Conservation (phyloP, 2,329 filamentous ascomycete species). For the Trichophyton simii region DNA sequence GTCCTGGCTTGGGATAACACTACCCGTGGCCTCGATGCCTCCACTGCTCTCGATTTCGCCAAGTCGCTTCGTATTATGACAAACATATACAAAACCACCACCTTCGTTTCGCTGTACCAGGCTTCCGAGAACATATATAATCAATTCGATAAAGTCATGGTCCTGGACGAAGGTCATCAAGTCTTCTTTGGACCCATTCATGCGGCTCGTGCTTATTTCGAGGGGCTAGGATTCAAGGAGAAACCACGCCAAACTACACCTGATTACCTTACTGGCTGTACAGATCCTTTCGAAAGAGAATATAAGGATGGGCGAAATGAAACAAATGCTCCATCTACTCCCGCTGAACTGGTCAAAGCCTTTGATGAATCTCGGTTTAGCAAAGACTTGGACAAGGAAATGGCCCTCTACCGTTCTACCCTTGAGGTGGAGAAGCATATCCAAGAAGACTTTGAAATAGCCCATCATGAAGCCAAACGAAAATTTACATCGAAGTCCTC, state of each 20-base stretch:
- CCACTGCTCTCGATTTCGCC: slow-evolving; percentile 53
- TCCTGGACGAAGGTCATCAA: slow-evolving; percentile 63
- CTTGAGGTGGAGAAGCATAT: slow-evolving; percentile 53
- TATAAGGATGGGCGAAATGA: slow-evolving; percentile 51
- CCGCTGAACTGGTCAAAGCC: slow-evolving; percentile 52
- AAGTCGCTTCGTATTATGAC: slow-evolving; percentile 67
- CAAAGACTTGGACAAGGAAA: slow-evolving; percentile 29
- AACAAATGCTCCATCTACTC: slow-evolving; percentile 47
- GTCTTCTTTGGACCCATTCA: slow-evolving; percentile 60
- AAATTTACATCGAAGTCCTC: slow-evolving; percentile 57
- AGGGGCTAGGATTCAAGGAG: slow-evolving; percentile 59
- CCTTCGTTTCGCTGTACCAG: slow-evolving; percentile 77
- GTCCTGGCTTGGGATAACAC: slow-evolving; percentile 66
- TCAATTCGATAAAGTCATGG: slow-evolving; percentile 72
- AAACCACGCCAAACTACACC: slow-evolving; percentile 68
- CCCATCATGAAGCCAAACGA: slow-evolving; percentile 67
- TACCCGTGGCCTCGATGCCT: slow-evolving; percentile 56
- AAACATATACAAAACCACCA: slow-evolving; percentile 70
- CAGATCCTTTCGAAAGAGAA: slow-evolving; percentile 69
- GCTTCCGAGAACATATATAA: slow-evolving; percentile 70
- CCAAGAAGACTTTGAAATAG: slow-evolving; percentile 63
- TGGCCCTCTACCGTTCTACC: slow-evolving; percentile 52
- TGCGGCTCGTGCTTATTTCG: slow-evolving; percentile 62
- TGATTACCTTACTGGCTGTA: slow-evolving; percentile 71
- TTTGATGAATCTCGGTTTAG: slow-evolving; percentile 46